Evolutionary conservation across 495 filamentous ascomycete genomes (phyloP).

Genomic region (Rhizodiscina lignyota): DNA sequence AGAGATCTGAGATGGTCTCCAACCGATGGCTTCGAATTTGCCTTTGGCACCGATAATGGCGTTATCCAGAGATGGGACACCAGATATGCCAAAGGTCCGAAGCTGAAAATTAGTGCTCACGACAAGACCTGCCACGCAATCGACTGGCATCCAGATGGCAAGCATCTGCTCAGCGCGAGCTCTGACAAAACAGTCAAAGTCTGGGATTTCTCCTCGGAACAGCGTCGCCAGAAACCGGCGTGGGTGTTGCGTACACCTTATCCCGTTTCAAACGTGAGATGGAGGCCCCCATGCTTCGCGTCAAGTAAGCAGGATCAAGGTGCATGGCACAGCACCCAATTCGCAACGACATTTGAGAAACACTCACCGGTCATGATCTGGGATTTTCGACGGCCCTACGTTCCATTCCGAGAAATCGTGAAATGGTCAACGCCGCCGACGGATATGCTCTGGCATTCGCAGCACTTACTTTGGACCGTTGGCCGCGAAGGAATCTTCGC

Average conservation of each 20-base stretch:
- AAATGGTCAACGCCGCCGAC: slow-evolving; percentile 52
- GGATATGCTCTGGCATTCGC: slow-evolving; percentile 77
- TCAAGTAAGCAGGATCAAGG: slow-evolving; percentile 32
- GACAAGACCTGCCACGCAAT: slow-evolving; percentile 62
- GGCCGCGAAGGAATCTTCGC: slow-evolving; percentile 69
- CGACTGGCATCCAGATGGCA: slow-evolving; percentile 93
- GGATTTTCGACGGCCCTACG: slow-evolving; percentile 75
- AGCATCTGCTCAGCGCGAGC: slow-evolving; percentile 72
- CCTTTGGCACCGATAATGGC: slow-evolving; percentile 77
- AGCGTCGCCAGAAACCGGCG: slow-evolving; percentile 56
- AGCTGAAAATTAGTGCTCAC: slow-evolving; percentile 71
- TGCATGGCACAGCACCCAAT: slow-evolving; percentile 47
- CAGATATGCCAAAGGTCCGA: slow-evolving; percentile 36
- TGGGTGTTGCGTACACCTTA: slow-evolving; percentile 44
- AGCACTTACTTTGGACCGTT: slow-evolving; percentile 83
- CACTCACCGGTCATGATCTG: slow-evolving; percentile 68
- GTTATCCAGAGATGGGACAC: slow-evolving; percentile 58
- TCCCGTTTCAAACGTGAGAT: slow-evolving; percentile 61
- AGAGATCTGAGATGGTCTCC: slow-evolving; percentile 83
- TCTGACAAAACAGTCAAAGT: slow-evolving; percentile 71
- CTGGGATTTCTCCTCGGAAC: slow-evolving; percentile 74
- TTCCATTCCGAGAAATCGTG: slow-evolving; percentile 76
- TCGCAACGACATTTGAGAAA: slow-evolving; percentile 51
- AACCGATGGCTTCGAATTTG: slow-evolving; percentile 69
- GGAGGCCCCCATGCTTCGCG: slow-evolving; percentile 70